Percentiles rank a stretch among this genome's conserved stretches.
Conservation (phyloP, 768 basidiomycete species). For the Kockovaella imperatae region DNA sequence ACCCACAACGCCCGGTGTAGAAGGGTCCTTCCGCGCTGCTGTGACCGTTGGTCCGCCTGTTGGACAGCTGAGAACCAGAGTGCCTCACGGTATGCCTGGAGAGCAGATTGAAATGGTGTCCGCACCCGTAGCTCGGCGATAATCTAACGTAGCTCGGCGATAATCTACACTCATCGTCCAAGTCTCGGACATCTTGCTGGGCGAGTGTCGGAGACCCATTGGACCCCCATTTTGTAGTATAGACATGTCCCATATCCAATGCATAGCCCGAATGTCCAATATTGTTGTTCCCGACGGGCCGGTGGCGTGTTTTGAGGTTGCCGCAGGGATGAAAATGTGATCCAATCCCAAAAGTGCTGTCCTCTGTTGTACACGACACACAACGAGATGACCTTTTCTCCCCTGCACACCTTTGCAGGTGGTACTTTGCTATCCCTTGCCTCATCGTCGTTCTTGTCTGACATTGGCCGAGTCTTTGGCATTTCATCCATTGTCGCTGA, state of each 20-base stretch:
- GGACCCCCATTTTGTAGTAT: too few species aligned
- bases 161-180: too few species aligned
- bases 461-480: slow-evolving; percentile 42
- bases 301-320: too few species aligned
- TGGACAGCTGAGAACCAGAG: slow-evolving; percentile 3
- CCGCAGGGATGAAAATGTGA: too few species aligned
- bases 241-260: too few species aligned
- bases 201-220: too few species aligned
- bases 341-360: too few species aligned
- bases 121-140: slow-evolving; percentile 19
- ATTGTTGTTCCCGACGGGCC: too few species aligned
- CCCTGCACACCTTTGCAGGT: slow-evolving; percentile 39
- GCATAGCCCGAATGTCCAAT: too few species aligned
- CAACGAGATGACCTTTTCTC: slow-evolving; percentile 27
- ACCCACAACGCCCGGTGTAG: slow-evolving; percentile 19
- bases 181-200: too few species aligned
- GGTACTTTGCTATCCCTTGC: slow-evolving; percentile 41
- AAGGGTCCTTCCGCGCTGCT: not conserved
- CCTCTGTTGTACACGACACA: too few species aligned
- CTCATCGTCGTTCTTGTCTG: slow-evolving; percentile 34
- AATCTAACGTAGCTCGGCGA: too few species aligned
- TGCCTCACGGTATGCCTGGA: slow-evolving; percentile 7
- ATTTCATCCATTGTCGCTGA: slow-evolving; percentile 40
- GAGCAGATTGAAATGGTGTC: slow-evolving; percentile 34
- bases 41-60: not conserved